phyloP scores from a whole-genome alignment of 2,329 filamentous ascomycete genomes.

The Trichoderma citrinoviride region DNA sequence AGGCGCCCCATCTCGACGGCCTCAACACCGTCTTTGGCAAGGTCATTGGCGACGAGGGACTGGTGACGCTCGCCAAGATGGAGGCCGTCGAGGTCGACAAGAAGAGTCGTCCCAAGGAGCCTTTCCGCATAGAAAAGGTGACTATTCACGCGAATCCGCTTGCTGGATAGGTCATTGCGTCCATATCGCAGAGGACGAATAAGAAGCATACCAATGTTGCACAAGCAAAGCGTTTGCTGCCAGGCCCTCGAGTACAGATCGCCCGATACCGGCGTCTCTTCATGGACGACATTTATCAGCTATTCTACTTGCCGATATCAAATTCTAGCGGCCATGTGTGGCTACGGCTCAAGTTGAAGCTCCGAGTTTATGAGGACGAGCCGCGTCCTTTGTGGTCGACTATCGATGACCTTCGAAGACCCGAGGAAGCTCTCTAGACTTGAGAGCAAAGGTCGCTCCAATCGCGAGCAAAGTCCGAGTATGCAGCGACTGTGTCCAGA shows the following conservation, averaged over 20 bases:
- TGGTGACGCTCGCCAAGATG: constrained; percentile 66
- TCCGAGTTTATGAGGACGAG: no score
- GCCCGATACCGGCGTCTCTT: no score
- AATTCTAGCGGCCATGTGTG: no score
- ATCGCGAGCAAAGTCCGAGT: no score
- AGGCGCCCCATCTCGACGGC: constrained; percentile 76
- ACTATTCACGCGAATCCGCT: constrained; percentile 79
- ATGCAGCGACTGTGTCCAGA: no score
- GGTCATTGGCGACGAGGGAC: constrained; percentile 62
- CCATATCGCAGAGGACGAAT: background rate
- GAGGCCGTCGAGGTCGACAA: constrained; percentile 72
- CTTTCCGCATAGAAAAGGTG: constrained; percentile 63
- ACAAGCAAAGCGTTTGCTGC: background rate
- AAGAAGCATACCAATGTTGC: background rate
- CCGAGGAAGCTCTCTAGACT: no score
- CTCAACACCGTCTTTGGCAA: constrained; percentile 83
- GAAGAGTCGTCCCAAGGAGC: constrained; percentile 70
- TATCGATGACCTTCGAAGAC: no score
- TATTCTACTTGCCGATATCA: no score
- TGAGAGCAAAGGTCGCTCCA: no score
- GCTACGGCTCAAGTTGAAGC: no score
- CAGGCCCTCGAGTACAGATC: background rate
- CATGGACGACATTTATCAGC: no score
- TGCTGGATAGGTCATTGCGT: constrained; percentile 48
- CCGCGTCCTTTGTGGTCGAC: no score